Base-by-base conservation (phyloP, 805 yeast genomes). In the Zygosaccharomyces gambellarensis region DNA sequence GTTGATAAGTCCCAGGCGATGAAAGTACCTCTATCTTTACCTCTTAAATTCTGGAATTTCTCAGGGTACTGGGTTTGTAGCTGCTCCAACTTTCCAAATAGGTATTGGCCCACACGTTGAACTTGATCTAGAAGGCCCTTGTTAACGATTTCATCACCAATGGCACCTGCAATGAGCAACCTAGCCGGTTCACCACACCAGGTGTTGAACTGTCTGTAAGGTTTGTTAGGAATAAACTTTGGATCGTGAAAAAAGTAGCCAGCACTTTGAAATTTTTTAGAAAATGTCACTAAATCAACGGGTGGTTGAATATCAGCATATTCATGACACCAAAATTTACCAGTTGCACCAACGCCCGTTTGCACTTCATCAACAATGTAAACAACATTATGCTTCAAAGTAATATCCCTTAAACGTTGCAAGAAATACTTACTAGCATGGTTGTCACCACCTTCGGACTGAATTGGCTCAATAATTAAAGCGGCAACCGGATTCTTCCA, bases 401-500 rank as follows among this genome's bases (percentile, higher is more conserved):
- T 81, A 48, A 83, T 60, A 39, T 77, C 80, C 69, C 88, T 76
- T 54, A 83, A 67, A 12, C 80, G 76, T 66, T 83, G 86, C 73
- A 81, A 80, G 65, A 80, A 83, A 46, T 67, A 73, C 21, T 79
- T 67, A 11, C 84, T 74, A 0, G 83, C 87, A 58, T 83, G 88
- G 71, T 83, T 83, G 65, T 83, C 88, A 62, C 88, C 88, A 62
- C 87, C 88, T 71, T 83, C 88, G 6, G 87, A 77, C 68, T 83
- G 88, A 53, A 83, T 82, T 8, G 97, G 97, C 75, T 90, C 97
- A 55, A 90, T 81, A 63, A 90, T 80, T 48, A 87, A 75, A 46
- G 95, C 96, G 41, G 96, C 96, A 58, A 92, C 83, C 51, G 96
- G 95, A 45, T 71, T 70, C 54, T 75, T 70, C 90, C 92, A 84